Evolutionary conservation across 805 yeast genomes (phyloP).

Genomic region (Myxozyma neotropica): DNA sequence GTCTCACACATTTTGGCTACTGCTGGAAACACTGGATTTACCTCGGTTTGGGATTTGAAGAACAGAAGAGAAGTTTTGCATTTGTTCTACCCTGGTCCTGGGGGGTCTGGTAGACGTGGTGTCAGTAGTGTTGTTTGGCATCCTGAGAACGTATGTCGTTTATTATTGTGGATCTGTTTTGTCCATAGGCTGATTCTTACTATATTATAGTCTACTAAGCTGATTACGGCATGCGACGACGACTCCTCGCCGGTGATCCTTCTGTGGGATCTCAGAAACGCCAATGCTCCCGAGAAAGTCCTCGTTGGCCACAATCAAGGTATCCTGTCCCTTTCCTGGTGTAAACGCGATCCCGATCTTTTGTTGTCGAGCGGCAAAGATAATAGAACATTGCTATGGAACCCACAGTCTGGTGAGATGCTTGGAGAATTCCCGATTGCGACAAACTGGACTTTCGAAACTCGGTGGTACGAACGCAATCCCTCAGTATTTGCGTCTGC

Average conservation of each 20-base stretch:
- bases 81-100: constrained; percentile 60
- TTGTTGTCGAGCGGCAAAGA: constrained; percentile 92
- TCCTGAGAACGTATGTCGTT: constrained; percentile 50
- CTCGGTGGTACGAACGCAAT: constrained; percentile 80
- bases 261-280: constrained; percentile 93
- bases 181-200: neutral
- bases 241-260: constrained; percentile 79
- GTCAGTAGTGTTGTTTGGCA: constrained; percentile 92
- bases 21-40: constrained; percentile 80
- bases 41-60: constrained; percentile 93
- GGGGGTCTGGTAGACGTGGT: constrained; percentile 56
- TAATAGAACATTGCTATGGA: constrained; percentile 86
- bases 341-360: constrained; percentile 73
- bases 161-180: no score
- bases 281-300: constrained; percentile 82
- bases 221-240: constrained; percentile 83
- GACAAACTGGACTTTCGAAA: constrained; percentile 90
- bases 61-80: constrained; percentile 87
- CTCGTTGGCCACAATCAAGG: constrained; percentile 85
- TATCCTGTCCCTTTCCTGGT: constrained; percentile 91
- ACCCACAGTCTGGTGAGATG: constrained; percentile 71
- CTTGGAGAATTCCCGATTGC: constrained; percentile 89
- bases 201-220: constrained; percentile 67
- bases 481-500: constrained; percentile 91
- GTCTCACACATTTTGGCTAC: constrained; percentile 86